Base-by-base conservation (phyloP, 495 filamentous ascomycete species). In the Gamarada debralockiae region DNA sequence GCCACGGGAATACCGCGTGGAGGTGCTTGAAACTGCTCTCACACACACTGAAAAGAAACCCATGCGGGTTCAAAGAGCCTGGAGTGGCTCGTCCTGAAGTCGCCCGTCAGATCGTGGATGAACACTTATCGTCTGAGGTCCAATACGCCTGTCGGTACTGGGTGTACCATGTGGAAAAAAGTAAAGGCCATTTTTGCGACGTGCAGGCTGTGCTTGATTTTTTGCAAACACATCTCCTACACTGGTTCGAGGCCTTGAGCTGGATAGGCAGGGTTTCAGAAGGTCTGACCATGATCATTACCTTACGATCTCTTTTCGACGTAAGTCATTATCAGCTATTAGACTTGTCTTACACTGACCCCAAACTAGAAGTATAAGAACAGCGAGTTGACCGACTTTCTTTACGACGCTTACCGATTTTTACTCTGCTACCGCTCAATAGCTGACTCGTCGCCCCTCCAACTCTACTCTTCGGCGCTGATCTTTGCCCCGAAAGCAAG, bases 151-250 rank as follows among this genome's bases (percentile, higher is more conserved):
- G 65, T 57, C 47, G 53, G 8, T 64, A 68, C 54, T 76, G 70
- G 71, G 61, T 73, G 8, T 45, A 66, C 43, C 69, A 76, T 47
- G 57, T 73, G 7, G 13, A 61, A 46, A n/a, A 60, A 31, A 52
- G 38, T n/a, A 24, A 52, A 20, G n/a, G 23, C 3, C 2, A 52
- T 45, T 14, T 52, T 7, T 14, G 44, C 15, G 53, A 62, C 37
- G 33, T 48, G 12, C 49, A 54, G 20, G 21, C 37, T 10, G 45
- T 61, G 33, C 47, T 57, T 37, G 5, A 34, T 3, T 70, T 73
- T 52, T 50, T 73, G 12, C 17, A 51, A 20, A 36, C 53, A 17
- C 57, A 67, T 41, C 59, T 66, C 44, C 63, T 73, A 17, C 59
- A 71, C 48, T 73, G 67, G 17, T 15, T 41, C 17, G 38, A 41